Base-by-base conservation (phyloP, 225 moss, liverwort and hornwort species). In the Polytrichum formosum region DNA sequence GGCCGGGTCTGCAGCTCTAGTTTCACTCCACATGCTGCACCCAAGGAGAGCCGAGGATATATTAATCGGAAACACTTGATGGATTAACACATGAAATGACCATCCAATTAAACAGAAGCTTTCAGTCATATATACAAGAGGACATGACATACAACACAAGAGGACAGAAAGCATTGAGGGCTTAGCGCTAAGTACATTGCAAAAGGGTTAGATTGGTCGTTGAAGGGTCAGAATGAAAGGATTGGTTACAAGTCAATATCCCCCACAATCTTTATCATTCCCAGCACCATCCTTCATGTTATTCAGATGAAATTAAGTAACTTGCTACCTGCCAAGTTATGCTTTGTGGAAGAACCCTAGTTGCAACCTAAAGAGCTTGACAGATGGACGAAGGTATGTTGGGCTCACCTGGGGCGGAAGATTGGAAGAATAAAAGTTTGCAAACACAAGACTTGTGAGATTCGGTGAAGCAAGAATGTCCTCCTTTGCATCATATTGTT, bases 1-100 rank as follows among this genome's bases (percentile, higher is more conserved):
- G 28, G 72, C 71, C 37, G 98, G 94, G 70, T 98, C 92, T 73
- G 85, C 91, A 65, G 92, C 88, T 84, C 98, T 69, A 98, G 79
- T 66, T 79, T 88, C 84, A 94, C 90, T 61, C 98, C 98, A 82
- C 98, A 98, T 73, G 91, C 94, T 98, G 94, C 84, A 81, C 17
- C 54, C 55, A 18, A 55, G 20, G 55, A 55, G 0, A 55, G 5
- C 55, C 0, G 6, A 30, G 30, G 6, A 30, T 30, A 30, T 30
- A 30, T 30, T 30, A 30, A 30, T 30, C 6, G 30, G 30, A 30
- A 30, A 6, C 30, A 31, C 6, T 7, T 31, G 1, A 31, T 0
- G 7, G 31, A 31, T 31, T 6, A 31, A 31, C 31, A 31, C 31
- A 31, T 31, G 31, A 31, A 31, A 1, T 6, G 6, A 6, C 7